Base-by-base conservation (phyloP, 305 asterid genomes). In the Fraxinus latifolia region DNA sequence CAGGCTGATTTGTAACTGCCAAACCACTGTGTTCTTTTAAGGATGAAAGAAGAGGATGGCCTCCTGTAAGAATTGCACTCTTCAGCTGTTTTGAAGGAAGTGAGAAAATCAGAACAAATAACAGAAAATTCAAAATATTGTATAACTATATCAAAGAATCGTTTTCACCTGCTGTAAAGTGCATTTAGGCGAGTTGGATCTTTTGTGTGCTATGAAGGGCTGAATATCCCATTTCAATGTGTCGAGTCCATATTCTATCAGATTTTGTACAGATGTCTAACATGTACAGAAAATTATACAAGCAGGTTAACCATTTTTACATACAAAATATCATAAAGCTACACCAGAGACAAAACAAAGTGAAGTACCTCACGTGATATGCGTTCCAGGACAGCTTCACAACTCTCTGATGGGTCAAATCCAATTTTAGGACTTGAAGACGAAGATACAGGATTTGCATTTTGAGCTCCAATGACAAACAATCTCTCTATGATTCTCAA, bases 11-110 rank as follows among this genome's bases (percentile, higher is more conserved):
- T 75, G 79, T 82, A 83, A 82, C 84, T 33, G 72, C 68, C 86
- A 93, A 84, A 83, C 95, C 89, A 84, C 97, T 89, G 84, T 82
- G 76, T 85, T 92, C 93, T 81, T 84, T 90, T 84, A 92, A 88
- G 82, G 90, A 84, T 81, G 87, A 86, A 83, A 84, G 85, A 80
- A 85, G 74, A 86, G 94, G 83, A 86, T 85, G 77, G 3, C 80
- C 81, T 42, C 92, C 91, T 58, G 88, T 77, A 55, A 88, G 91
- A 85, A 91, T 84, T 82, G 89, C 92, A 85, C 88, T 90, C 89
- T 95, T 95, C 76, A 93, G 87, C 97, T 93, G 91, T 82, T 86
- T 74, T 53, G 37, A 86, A 31, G 58, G 82, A 76, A 79, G n/a
- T 50, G 9, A 53, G 67, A 77, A 85, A 83, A 19, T 89, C 15